Conservation (phyloP, 1,284 basidiomycete species). For the Phellopilus nigrolimitatus region DNA sequence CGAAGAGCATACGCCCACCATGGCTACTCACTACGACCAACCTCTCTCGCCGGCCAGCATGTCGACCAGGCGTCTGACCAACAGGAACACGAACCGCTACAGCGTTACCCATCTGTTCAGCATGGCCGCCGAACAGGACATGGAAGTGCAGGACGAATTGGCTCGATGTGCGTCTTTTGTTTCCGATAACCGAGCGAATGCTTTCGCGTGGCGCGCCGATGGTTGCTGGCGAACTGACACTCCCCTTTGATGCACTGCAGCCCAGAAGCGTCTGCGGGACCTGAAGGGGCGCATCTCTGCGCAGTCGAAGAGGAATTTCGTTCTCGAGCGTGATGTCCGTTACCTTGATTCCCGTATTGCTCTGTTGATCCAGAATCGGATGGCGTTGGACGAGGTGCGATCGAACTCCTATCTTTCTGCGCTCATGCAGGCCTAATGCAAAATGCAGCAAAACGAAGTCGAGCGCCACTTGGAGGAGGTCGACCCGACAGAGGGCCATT, state of each 20-base stretch:
- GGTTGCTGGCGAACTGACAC: slow-evolving; percentile 4
- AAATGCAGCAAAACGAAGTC: slow-evolving; percentile 80
- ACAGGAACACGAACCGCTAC: slow-evolving; percentile 94
- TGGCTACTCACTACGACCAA: slow-evolving; percentile 53
- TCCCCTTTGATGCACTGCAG: slow-evolving; percentile 36
- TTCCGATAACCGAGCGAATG: not conserved
- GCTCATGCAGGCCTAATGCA: slow-evolving; percentile 10
- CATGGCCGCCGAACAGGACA: slow-evolving; percentile 98
- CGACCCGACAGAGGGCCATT: slow-evolving; percentile 83
- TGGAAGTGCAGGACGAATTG: slow-evolving; percentile 97
- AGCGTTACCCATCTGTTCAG: slow-evolving; percentile 94
- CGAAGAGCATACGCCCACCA: slow-evolving; percentile 2
- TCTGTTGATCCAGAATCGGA: slow-evolving; percentile 95
- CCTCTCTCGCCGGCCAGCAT: slow-evolving; percentile 58
- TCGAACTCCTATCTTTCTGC: not conserved
- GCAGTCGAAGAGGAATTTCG: slow-evolving; percentile 99
- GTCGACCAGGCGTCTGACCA: slow-evolving; percentile 70
- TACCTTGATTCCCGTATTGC: slow-evolving; percentile 98
- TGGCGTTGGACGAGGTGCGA: slow-evolving; percentile 91
- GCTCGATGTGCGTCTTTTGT: slow-evolving; percentile 72
- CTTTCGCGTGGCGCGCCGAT: slow-evolving; percentile 10
- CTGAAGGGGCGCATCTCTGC: slow-evolving; percentile 95
- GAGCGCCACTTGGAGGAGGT: slow-evolving; percentile 93
- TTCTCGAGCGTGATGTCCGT: slow-evolving; percentile 95
- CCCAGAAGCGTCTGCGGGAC: slow-evolving; percentile 93